Evolutionary conservation across 441 rosid species (phyloP).

Genomic region (Adansonia grandidieri): DNA sequence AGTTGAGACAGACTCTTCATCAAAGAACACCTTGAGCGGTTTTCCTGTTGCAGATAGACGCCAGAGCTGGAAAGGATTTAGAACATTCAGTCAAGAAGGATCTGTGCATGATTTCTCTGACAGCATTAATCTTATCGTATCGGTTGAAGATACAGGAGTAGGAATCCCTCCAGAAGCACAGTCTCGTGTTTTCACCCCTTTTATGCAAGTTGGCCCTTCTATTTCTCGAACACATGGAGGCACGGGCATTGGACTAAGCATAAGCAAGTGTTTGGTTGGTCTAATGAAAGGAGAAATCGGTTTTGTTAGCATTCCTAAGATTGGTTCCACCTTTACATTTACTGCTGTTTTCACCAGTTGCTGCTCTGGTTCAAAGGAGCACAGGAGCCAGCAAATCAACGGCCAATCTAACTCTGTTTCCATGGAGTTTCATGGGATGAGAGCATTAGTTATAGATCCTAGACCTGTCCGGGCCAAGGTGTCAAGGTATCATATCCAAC

Average conservation of each 20-base stretch:
- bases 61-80: conserved; percentile 72
- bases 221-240: conserved; percentile 89
- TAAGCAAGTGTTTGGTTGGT: conserved; percentile 85
- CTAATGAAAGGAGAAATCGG: conserved; percentile 93
- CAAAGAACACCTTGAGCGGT: conserved; percentile 76
- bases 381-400: conserved; percentile 49
- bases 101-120: conserved; percentile 33
- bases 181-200: conserved; percentile 89
- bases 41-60: conserved; percentile 75
- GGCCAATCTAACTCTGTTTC: conserved; percentile 40
- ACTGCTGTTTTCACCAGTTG: conserved; percentile 73
- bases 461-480: conserved; percentile 72
- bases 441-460: conserved; percentile 71
- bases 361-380: conserved; percentile 45
- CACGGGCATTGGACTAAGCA: conserved; percentile 95
- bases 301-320: conserved; percentile 70
- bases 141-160: conserved; percentile 92
- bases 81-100: conserved; percentile 54
- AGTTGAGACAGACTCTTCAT: conserved; percentile 55
- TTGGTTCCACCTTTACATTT: conserved; percentile 87
- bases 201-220: conserved; percentile 91
- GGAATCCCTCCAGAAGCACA: conserved; percentile 92
- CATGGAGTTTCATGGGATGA: conserved; percentile 68
- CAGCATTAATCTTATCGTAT: conserved; percentile 62
- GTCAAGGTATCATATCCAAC: conserved; percentile 76